A percentile compares a stretch with the other conserved stretches of the same genome.
Evolutionary conservation across 2,329 filamentous ascomycete species (phyloP).

Genomic region (Rutstroemia sp.): DNA sequence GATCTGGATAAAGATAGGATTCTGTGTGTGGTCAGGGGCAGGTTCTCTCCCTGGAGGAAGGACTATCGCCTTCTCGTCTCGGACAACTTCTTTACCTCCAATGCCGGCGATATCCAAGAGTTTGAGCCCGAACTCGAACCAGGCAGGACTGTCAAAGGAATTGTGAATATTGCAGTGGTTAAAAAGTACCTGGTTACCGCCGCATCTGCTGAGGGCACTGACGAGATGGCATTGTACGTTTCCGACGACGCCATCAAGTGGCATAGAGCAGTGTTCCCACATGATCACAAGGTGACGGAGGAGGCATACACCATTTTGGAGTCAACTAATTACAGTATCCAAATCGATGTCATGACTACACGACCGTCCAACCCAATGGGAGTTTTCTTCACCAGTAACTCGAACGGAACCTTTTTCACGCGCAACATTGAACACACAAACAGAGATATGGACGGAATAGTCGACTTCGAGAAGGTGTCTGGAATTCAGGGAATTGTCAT

Average conservation of each 20-base stretch:
- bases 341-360: slow-evolving; percentile 81
- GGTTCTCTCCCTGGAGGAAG: slow-evolving; percentile 60
- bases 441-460: slow-evolving; percentile 63
- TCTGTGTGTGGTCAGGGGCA: slow-evolving; percentile 71
- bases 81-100: slow-evolving; percentile 70
- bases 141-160: slow-evolving; percentile 66
- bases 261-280: slow-evolving; percentile 86
- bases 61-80: slow-evolving; percentile 76
- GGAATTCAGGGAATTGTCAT: slow-evolving; percentile 89
- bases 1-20: slow-evolving; percentile 63
- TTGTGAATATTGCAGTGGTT: slow-evolving; percentile 74
- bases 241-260: slow-evolving; percentile 76
- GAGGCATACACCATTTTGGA: slow-evolving; percentile 90
- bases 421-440: slow-evolving; percentile 91
- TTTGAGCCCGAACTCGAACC: slow-evolving; percentile 72
- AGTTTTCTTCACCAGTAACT: slow-evolving; percentile 89
- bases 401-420: slow-evolving; percentile 93
- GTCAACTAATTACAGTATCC: slow-evolving; percentile 95
- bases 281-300: slow-evolving; percentile 71
- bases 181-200: slow-evolving; percentile 85
- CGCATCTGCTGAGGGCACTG: slow-evolving; percentile 68
- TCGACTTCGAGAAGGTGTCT: slow-evolving; percentile 92
- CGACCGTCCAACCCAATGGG: slow-evolving; percentile 66
- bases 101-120: slow-evolving; percentile 45
- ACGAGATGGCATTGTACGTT: slow-evolving; percentile 88